Conservation (phyloP, 1,284 basidiomycete genomes). For the Ganoderma meredithae region DNA sequence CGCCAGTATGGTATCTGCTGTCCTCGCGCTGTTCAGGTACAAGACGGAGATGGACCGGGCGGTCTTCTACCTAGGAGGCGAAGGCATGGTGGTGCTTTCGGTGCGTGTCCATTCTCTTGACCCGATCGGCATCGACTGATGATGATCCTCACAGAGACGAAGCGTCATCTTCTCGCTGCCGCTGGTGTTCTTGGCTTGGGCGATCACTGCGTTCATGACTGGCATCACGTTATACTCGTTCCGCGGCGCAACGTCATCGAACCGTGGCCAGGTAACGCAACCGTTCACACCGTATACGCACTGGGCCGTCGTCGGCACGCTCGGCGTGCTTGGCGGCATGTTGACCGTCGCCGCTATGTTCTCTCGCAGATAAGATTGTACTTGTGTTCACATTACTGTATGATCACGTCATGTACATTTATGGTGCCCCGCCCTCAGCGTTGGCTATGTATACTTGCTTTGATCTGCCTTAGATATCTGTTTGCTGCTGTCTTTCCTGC, state of each 20-base stretch:
- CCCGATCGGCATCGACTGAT: not conserved
- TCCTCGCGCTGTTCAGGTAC: slow-evolving; percentile 71
- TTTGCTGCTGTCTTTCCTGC: not conserved
- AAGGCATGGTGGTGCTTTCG: slow-evolving; percentile 65
- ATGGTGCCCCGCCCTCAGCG: not conserved
- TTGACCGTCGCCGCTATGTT: slow-evolving; percentile 60
- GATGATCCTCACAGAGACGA: slow-evolving; percentile 52
- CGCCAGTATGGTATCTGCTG: slow-evolving; percentile 69
- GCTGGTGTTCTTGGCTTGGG: slow-evolving; percentile 73
- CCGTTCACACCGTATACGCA: slow-evolving; percentile 65
- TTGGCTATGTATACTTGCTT: not conserved
- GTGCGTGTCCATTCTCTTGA: slow-evolving; percentile 46
- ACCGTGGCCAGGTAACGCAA: slow-evolving; percentile 44
- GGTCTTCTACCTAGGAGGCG: slow-evolving; percentile 52
- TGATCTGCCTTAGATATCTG: no score
- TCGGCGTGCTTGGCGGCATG: slow-evolving; percentile 69
- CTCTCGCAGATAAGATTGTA: slow-evolving; percentile 43
- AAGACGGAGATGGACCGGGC: slow-evolving; percentile 66
- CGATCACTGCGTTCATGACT: slow-evolving; percentile 68
- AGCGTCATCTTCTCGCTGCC: slow-evolving; percentile 76
- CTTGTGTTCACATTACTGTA: not conserved
- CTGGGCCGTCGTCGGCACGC: slow-evolving; percentile 66
- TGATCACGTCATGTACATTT: not conserved
- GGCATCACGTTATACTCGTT: slow-evolving; percentile 73
- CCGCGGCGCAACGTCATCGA: slow-evolving; percentile 52